Evolutionary conservation across 2,329 filamentous ascomycete species (phyloP).

Genomic region (Xylaria sp.): DNA sequence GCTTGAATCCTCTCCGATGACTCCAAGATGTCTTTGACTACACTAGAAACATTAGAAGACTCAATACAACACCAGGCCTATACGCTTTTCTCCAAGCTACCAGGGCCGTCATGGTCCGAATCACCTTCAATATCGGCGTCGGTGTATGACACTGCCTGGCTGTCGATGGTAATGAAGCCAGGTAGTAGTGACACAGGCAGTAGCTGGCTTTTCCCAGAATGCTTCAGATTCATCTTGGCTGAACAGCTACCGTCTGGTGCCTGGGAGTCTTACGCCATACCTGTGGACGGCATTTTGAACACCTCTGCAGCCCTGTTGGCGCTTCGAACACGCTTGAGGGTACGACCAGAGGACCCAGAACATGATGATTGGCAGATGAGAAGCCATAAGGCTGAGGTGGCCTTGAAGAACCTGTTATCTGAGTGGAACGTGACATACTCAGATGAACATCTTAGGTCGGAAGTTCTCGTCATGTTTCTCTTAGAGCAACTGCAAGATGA

Average conservation of each 20-base stretch:
- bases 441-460: not conserved
- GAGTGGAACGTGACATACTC: no score
- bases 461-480: not conserved
- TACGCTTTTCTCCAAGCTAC: no score
- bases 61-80: no score
- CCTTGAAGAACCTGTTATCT: no score
- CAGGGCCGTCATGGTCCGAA: no score
- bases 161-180: conserved; percentile 37
- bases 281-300: conserved; percentile 43
- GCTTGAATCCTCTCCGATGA: no score
- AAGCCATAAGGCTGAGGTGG: no score
- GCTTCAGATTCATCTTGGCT: conserved; percentile 22
- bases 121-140: conserved; percentile 28
- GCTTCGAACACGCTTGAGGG: not conserved
- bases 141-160: conserved; percentile 45
- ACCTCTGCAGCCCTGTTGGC: conserved; percentile 38
- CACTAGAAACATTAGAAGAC: no score
- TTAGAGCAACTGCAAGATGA: not conserved
- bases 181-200: not conserved
- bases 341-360: not conserved
- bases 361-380: no score
- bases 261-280: conserved; percentile 35
- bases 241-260: conserved; percentile 32
- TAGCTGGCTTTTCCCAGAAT: conserved; percentile 41
- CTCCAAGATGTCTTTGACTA: no score